Evolutionary conservation across 2,329 filamentous ascomycete species (phyloP).

Genomic region (Fusarium virguliforme): DNA sequence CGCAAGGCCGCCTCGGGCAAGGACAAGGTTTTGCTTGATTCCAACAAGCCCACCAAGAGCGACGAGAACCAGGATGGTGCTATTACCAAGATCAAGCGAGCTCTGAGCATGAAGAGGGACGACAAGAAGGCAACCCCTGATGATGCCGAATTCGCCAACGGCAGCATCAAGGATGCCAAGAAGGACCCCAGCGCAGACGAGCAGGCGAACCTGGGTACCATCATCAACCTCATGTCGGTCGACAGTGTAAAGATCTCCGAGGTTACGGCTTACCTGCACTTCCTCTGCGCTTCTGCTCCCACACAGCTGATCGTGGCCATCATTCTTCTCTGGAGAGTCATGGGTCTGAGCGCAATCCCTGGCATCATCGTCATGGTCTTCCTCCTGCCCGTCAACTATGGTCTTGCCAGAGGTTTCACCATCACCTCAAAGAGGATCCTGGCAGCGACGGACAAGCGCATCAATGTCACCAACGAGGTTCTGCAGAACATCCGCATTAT

Average conservation of each 20-base stretch:
- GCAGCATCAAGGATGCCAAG: constrained; percentile 56
- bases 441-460: constrained; percentile 93
- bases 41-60: constrained; percentile 54
- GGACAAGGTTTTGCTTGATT: constrained; percentile 80
- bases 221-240: constrained; percentile 99
- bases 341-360: constrained; percentile 94
- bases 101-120: constrained; percentile 74
- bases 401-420: constrained; percentile 88
- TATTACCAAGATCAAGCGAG: constrained; percentile 67
- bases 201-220: constrained; percentile 95
- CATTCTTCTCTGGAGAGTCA: constrained; percentile 86
- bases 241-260: constrained; percentile 99
- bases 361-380: constrained; percentile 92
- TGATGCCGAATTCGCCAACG: constrained; percentile 56
- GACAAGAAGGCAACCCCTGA: constrained; percentile 60
- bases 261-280: constrained; percentile 94
- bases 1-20: constrained; percentile 87
- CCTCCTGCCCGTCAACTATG: constrained; percentile 91
- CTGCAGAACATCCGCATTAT: constrained; percentile 98
- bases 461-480: constrained; percentile 96
- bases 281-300: constrained; percentile 92
- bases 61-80: constrained; percentile 59
- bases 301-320: constrained; percentile 89
- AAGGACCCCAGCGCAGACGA: constrained; percentile 67
- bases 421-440: constrained; percentile 92